phyloP scores from a whole-genome alignment of 139 green algal species.

The Coelastrella sp. region DNA sequence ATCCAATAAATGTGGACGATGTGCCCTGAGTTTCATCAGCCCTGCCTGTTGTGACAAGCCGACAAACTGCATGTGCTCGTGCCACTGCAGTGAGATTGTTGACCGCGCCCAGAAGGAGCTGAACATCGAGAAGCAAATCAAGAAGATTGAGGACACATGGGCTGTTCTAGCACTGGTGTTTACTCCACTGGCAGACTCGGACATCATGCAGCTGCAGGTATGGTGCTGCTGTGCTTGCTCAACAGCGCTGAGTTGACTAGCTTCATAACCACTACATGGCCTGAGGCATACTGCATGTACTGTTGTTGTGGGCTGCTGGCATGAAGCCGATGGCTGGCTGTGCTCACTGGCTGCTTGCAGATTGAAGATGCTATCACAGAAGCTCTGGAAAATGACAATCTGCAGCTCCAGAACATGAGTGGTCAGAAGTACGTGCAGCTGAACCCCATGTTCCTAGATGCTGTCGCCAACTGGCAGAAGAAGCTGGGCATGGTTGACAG shows the following conservation, averaged over 20 bases:
- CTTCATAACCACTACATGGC: too few relatives aligned
- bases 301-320: too few relatives aligned
- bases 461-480: constrained; percentile 89
- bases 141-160: constrained; percentile 94
- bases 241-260: too few relatives aligned
- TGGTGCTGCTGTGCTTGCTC: too few relatives aligned
- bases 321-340: too few relatives aligned
- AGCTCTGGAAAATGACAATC: constrained; percentile 90
- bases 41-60: too few relatives aligned
- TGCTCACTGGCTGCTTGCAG: too few relatives aligned
- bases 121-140: constrained; percentile 87
- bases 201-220: constrained; percentile 67
- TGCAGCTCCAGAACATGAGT: constrained; percentile 91
- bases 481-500: constrained; percentile 89
- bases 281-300: too few relatives aligned
- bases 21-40: too few relatives aligned
- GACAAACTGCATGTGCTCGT: background rate
- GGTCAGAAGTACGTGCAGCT: constrained; percentile 91
- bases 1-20: too few relatives aligned
- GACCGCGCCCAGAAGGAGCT: constrained; percentile 93
- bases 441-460: constrained; percentile 91
- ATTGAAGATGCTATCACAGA: constrained; percentile 83
- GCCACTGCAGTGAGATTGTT: constrained; percentile 73
- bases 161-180: constrained; percentile 77
- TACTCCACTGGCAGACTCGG: constrained; percentile 68